These are phyloP conservation scores for Trichophyton rubrum DNA, from an alignment of 2,329 filamentous ascomycete genomes.

Conservation along the genomic window DNA sequence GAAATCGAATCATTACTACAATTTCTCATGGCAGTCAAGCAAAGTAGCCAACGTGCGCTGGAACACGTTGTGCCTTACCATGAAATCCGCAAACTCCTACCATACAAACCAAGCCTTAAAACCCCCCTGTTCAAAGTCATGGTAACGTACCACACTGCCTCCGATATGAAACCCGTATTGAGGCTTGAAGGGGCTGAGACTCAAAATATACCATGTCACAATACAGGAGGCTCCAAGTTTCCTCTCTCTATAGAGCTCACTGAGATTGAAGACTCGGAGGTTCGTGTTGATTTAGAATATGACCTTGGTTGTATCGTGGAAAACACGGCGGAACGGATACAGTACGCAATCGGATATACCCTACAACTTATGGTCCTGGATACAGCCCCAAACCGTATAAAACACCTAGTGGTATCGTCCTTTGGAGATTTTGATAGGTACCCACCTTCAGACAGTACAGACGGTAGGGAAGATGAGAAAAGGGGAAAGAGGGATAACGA, in stretches of 20 bases:
- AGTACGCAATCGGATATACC: background rate
- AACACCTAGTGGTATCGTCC: background rate
- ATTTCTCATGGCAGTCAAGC: background rate
- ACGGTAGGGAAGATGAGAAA: background rate
- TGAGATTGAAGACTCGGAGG: background rate
- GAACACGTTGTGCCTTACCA: background rate
- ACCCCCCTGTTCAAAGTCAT: slow-evolving; percentile 4
- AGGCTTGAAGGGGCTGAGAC: background rate
- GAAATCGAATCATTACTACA: background rate
- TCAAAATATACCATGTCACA: background rate
- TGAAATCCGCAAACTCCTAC: slow-evolving; percentile 3
- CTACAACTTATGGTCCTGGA: background rate
- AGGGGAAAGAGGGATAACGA: background rate
- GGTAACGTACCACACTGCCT: slow-evolving; percentile 1
- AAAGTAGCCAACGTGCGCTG: background rate
- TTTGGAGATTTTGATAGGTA: background rate
- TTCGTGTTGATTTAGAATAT: background rate
- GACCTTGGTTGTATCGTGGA: background rate
- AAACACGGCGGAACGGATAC: background rate
- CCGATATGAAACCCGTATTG: background rate
- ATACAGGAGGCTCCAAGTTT: background rate
- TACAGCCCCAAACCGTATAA: background rate
- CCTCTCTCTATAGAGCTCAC: slow-evolving; percentile 1
- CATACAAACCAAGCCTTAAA: background rate
- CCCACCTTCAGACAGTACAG: background rate